Base-by-base conservation (phyloP, 2,329 filamentous ascomycete species). In the Scorias spongiosa region DNA sequence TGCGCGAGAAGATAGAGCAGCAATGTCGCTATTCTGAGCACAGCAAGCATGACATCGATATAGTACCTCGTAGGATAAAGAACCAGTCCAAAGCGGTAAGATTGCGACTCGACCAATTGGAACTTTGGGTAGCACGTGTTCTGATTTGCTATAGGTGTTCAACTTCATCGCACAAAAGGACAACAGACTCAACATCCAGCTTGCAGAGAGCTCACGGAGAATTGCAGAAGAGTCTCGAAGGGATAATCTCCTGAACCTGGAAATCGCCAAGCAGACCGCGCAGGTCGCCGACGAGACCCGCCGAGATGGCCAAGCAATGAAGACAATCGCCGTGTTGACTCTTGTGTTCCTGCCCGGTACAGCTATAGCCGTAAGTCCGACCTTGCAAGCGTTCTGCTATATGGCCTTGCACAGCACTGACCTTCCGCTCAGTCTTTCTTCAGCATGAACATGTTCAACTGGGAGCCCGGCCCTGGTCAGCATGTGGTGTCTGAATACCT, bases 261-360 rank as follows among this genome's bases (percentile, higher is more conserved):
- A 59, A 44, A 51, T 60, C 34, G 58, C 58, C 12, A 56, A 57
- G 42, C 53, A 55, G n/a, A 59, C 58, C 5, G 55, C 55, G 7
- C 55, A 59, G 36, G 51, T 60, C 32, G 58, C 57, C 14, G 56
- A 60, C 34, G 50, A 57, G 42, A 56, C 57, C 18, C 45, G 57
- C 41, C 49, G 57, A 8, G 64, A 67, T 46, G 63, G 57, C 34
- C 57, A 60, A 12, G 65, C 63, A 10, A 68, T 69, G 66, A 67
- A 67, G 50, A 66, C 63, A 0, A 66, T 69, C 14, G 66, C 66
- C 0, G 56, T 67, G 8, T 54, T 66, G 47, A 68, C 66, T 1
- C 48, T 68, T 14, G 54, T 66, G 5, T 68, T 68, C 55, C 57
- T 69, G 36, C 66, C 66, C 2, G 55, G 62, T 1, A 59, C 63